Evolutionary conservation across 1,139 yeast species (phyloP).

Genomic region (Tardiomyces blankii): DNA sequence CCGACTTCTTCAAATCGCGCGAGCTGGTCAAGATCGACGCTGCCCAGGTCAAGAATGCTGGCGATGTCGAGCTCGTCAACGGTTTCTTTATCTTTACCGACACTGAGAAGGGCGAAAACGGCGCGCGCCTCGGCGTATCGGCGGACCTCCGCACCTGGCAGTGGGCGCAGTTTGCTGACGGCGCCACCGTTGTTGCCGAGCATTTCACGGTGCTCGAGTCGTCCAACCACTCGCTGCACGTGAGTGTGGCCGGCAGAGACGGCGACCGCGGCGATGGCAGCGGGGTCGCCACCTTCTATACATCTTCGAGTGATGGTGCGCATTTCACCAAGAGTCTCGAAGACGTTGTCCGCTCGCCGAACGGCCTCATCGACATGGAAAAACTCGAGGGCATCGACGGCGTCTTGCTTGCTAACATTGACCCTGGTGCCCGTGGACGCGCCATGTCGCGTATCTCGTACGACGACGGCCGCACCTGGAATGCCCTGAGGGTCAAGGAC

Average conservation of each 20-base stretch:
- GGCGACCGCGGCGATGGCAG: conserved; percentile 16
- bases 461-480: conserved; percentile 61
- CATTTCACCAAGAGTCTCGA: conserved; percentile 39
- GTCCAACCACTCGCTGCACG: conserved; percentile 42
- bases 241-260: conserved; percentile 29
- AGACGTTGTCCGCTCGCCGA: conserved; percentile 30
- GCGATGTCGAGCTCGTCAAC: conserved; percentile 22
- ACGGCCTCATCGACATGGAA: conserved; percentile 34
- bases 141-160: conserved; percentile 44
- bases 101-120: background rate
- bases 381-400: conserved; percentile 60
- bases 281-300: conserved; percentile 33
- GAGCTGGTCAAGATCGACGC: conserved; percentile 22
- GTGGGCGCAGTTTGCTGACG: conserved; percentile 41
- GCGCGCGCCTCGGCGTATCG: conserved; percentile 38
- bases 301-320: conserved; percentile 56
- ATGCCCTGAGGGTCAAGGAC: conserved; percentile 31
- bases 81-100: conserved; percentile 31
- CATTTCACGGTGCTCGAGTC: conserved; percentile 45
- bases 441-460: conserved; percentile 38
- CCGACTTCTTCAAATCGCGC: conserved; percentile 43
- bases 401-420: conserved; percentile 48
- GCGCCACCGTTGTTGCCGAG: conserved; percentile 17
- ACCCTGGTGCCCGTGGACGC: background rate
- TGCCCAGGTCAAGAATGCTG: conserved; percentile 11